Percentiles rank a stretch among this genome's conserved stretches.
phyloP scores from a whole-genome alignment of 2,329 filamentous ascomycete genomes.

The Apiospora kogelbergensis region DNA sequence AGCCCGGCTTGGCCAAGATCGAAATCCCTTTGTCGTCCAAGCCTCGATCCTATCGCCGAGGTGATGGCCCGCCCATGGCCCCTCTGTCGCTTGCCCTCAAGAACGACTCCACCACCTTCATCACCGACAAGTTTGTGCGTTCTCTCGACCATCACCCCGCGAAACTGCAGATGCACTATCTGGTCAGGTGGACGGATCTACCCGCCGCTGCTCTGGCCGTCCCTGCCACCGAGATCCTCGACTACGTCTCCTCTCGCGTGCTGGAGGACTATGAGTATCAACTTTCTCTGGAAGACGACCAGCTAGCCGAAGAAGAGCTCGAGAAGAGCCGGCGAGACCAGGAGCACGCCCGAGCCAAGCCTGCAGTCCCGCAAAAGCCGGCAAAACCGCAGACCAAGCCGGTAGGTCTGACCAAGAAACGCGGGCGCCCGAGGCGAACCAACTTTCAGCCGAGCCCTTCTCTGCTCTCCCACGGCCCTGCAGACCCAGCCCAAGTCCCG shows the following conservation, averaged over 20 bases:
- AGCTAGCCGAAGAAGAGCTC: conserved; percentile 31
- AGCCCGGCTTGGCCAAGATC: conserved; percentile 17
- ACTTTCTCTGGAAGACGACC: conserved; percentile 42
- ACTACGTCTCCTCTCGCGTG: conserved; percentile 58
- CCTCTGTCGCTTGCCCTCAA: conserved; percentile 48
- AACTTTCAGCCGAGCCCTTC: conserved; percentile 10
- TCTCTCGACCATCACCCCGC: conserved; percentile 26
- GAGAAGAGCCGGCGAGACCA: conserved; percentile 20
- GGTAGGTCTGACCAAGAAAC: conserved; percentile 17
- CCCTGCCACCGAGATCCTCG: conserved; percentile 46
- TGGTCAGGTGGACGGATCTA: conserved; percentile 54
- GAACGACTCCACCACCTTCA: conserved; percentile 55
- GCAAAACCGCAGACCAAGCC: conserved; percentile 9
- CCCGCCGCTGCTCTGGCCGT: conserved; percentile 49
- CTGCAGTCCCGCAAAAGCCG: conserved; percentile 3
- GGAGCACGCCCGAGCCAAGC: conserved; percentile 15
- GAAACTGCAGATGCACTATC: conserved; percentile 48
- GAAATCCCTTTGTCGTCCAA: conserved; percentile 33
- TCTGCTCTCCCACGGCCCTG: not conserved
- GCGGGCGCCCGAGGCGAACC: conserved; percentile 18
- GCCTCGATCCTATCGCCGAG: conserved; percentile 40
- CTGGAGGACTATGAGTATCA: conserved; percentile 58
- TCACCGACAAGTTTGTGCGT: conserved; percentile 52
- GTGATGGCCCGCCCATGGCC: conserved; percentile 47
- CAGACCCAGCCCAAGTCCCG: not conserved